Conservation (phyloP, 331 rosid species). For the Acacia concinna region DNA sequence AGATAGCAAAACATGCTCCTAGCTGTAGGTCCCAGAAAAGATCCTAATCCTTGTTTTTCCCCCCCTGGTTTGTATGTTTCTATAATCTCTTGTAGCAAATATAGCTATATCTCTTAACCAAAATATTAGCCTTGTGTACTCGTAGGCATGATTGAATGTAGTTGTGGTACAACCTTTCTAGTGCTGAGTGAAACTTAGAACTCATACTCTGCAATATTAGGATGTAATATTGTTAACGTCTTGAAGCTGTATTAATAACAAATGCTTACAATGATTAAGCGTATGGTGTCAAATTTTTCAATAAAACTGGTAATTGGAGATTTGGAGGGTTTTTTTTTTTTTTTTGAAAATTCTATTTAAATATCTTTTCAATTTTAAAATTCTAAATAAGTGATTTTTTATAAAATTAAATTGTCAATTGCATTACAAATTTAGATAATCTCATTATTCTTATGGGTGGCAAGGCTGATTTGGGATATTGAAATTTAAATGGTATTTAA, state of each 20-base stretch:
- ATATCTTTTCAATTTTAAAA: too few species aligned
- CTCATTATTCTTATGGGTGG: too few species aligned
- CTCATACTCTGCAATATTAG: not conserved
- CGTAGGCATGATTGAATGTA: constrained; percentile 36
- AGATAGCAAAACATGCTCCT: constrained; percentile 30
- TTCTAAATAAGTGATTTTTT: too few species aligned
- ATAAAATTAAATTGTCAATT: too few species aligned
- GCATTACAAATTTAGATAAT: too few species aligned
- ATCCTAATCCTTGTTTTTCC: constrained; percentile 2
- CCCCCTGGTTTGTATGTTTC: constrained; percentile 21
- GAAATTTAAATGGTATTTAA: too few species aligned
- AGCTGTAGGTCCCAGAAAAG: constrained; percentile 31
- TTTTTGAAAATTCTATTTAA: too few species aligned
- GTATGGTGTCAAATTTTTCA: not conserved
- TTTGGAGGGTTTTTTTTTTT: too few species aligned
- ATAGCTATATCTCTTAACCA: constrained; percentile 32
- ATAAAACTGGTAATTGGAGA: not conserved
- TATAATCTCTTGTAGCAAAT: constrained; percentile 22
- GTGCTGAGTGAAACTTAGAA: not conserved
- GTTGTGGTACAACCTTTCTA: not conserved
- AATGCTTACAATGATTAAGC: not conserved
- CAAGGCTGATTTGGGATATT: too few species aligned
- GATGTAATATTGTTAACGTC: not conserved
- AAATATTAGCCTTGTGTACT: constrained; percentile 37
- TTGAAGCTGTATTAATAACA: not conserved